Base-by-base conservation (phyloP, 345 rosid species). In the Heritiera fomes region DNA sequence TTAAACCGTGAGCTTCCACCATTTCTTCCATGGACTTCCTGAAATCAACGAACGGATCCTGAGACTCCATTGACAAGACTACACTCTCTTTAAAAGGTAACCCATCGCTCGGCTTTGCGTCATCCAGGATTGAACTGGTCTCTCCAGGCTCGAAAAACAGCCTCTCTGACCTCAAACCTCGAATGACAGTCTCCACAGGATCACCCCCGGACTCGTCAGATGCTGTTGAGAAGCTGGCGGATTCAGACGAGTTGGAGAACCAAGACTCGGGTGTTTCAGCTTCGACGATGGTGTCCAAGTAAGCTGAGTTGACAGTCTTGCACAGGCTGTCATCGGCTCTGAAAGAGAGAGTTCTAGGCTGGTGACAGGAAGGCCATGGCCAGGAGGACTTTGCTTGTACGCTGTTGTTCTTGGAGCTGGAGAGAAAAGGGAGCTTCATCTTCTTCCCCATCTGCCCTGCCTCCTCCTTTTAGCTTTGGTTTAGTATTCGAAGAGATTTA, bases 21-120 rank as follows among this genome's bases (percentile, higher is more conserved):
- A 96, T 94, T 77, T 96, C 99, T 72, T 88, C 97, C 97, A 96
- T 96, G 18, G 98, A 96, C 78, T 84, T 85, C 79, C 87, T 86
- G 85, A 96, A 96, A 82, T 96, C 99, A 34, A 75, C 41, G 62
- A 77, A 86, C 28, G 99, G 99, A 80, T 96, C 87, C 45, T 82
- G 76, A 7, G 99, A 96, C 63, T 92, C 95, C 87, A 96, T 84
- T 46, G 95, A 84, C 79, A 83, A 80, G 65, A 91, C 68, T 49
- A 84, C 80, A 55, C 92, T 87, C 61, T 85, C 90, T 73, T 86
- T 76, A 23, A 84, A 85, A 4, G 85, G 77, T n/a, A 76, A 52
- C 67, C 79, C 85, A 12, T 61, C 80, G 6, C 17, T 62, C 3
- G 70, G 14, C 10, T 18, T 81, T 14, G 82, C 86, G 66, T 83